Percentiles rank a stretch among this genome's conserved stretches.
Evolutionary conservation across 2,329 filamentous ascomycete genomes (phyloP).

Genomic region (Ophiostoma angusticollis): DNA sequence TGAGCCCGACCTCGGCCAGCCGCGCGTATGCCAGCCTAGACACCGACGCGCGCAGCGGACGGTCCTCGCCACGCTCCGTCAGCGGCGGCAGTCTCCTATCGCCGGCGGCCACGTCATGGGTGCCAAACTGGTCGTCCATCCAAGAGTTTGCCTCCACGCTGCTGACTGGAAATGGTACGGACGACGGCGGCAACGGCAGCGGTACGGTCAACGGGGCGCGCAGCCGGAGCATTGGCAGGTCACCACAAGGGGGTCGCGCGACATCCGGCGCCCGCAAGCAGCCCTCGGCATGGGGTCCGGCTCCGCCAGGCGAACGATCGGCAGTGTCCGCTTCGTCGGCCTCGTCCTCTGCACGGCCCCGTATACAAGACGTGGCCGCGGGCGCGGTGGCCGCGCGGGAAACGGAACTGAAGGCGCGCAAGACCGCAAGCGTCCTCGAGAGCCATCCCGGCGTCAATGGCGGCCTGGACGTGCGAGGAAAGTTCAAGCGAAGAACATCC

Average conservation of each 20-base stretch:
- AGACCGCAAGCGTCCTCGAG: conserved; percentile 46
- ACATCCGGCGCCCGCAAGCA: conserved; percentile 16
- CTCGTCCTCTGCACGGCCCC: conserved; percentile 19
- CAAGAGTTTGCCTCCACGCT: conserved; percentile 39
- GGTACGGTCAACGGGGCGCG: conserved; percentile 19
- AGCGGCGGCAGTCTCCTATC: too few species aligned
- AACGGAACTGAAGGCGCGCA: conserved; percentile 40
- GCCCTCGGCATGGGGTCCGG: conserved; percentile 36
- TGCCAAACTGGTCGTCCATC: conserved; percentile 42
- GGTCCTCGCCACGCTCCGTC: too few species aligned
- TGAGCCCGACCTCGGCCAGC: conserved; percentile 2
- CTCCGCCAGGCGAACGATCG: conserved; percentile 30
- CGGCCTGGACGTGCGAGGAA: conserved; percentile 40
- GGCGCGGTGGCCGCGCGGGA: conserved; percentile 39
- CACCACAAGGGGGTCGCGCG: conserved; percentile 11
- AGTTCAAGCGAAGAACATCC: conserved; percentile 54
- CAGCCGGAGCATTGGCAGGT: conserved; percentile 20
- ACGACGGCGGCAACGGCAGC: conserved; percentile 19
- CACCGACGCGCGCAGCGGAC: not conserved
- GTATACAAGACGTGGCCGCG: conserved; percentile 36
- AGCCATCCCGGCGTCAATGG: conserved; percentile 48
- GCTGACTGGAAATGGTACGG: conserved; percentile 15
- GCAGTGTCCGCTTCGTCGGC: conserved; percentile 1
- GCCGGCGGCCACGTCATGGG: conserved; percentile 35
- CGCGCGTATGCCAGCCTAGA: not conserved